These are phyloP conservation scores for Rhodotorula mucilaginosa DNA, from an alignment of 1,284 basidiomycete genomes.

Conservation along the genomic window DNA sequence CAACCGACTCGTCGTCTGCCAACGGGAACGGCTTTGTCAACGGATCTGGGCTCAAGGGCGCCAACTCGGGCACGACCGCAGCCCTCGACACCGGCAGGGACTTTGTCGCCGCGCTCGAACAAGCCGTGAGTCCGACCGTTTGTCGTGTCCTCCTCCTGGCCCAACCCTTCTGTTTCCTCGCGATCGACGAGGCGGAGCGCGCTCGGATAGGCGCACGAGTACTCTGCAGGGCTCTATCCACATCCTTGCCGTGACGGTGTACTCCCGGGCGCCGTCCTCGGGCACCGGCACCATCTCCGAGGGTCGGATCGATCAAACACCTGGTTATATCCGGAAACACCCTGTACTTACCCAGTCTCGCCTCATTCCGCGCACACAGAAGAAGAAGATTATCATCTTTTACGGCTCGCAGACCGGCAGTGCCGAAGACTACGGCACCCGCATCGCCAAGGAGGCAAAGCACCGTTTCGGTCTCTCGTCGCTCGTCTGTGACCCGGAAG, in stretches of 20 bases:
- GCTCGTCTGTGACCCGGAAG: conserved; percentile 91
- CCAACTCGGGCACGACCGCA: conserved; percentile 55
- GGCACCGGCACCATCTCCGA: too few relatives aligned
- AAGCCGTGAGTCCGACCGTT: conserved; percentile 61
- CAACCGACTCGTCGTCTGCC: conserved; percentile 60
- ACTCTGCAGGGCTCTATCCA: too few relatives aligned
- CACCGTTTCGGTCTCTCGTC: conserved; percentile 87
- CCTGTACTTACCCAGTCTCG: neutral
- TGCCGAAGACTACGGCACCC: conserved; percentile 66
- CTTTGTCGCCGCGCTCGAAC: conserved; percentile 86
- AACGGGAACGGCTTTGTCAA: conserved; percentile 55
- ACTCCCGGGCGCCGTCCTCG: too few relatives aligned
- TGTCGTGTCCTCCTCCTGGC: too few relatives aligned
- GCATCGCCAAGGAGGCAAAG: conserved; percentile 65
- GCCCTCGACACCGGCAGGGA: conserved; percentile 73
- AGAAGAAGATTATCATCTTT: conserved; percentile 91
- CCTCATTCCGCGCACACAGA: conserved; percentile 46
- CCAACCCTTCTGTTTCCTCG: too few relatives aligned
- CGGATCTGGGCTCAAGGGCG: conserved; percentile 41
- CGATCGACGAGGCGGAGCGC: too few relatives aligned
- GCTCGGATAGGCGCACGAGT: too few relatives aligned
- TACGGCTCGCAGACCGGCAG: conserved; percentile 96
- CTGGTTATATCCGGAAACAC: neutral
- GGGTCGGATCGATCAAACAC: neutral
- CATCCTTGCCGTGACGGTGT: too few relatives aligned